These are phyloP conservation scores for Flagelloscypha sp. DNA, from an alignment of 768 basidiomycete genomes.

Conservation along the genomic window DNA sequence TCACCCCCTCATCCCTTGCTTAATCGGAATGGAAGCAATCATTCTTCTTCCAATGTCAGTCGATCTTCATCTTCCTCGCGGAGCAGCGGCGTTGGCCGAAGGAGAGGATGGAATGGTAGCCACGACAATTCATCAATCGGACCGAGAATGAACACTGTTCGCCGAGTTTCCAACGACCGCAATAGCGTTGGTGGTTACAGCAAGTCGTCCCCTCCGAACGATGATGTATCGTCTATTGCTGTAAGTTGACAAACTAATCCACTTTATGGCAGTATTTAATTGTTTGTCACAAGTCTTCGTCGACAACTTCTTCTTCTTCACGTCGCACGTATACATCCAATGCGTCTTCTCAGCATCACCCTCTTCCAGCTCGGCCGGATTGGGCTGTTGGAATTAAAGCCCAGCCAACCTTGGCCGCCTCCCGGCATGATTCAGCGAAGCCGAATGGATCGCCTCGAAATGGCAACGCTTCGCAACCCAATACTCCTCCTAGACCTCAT, in stretches of 20 bases:
- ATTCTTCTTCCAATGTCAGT: no score
- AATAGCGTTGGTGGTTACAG: slow-evolving; percentile 2
- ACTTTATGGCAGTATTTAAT: slow-evolving; percentile 4
- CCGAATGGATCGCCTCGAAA: neutral
- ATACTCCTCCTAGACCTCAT: slow-evolving; percentile 16
- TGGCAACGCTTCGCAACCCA: slow-evolving; percentile 22
- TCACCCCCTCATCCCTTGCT: no score
- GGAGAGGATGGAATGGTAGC: no score
- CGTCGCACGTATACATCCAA: slow-evolving; percentile 69
- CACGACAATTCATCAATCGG: no score
- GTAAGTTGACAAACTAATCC: slow-evolving; percentile 38
- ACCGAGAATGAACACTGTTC: no score
- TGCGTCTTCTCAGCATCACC: slow-evolving; percentile 61
- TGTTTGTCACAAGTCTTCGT: slow-evolving; percentile 49
- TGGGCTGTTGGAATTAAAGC: slow-evolving; percentile 85
- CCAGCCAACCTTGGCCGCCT: slow-evolving; percentile 46
- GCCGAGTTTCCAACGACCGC: slow-evolving; percentile 8
- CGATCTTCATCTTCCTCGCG: no score
- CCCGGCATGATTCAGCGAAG: slow-evolving; percentile 1
- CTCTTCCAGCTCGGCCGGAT: slow-evolving; percentile 75
- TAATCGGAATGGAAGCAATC: no score
- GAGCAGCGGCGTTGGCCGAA: no score
- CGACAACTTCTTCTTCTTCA: slow-evolving; percentile 73
- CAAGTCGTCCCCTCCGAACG: slow-evolving; percentile 17
- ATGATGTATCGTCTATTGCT: slow-evolving; percentile 70